phyloP scores from a whole-genome alignment of 225 moss, liverwort and hornwort genomes.

The Polytrichum formosum region DNA sequence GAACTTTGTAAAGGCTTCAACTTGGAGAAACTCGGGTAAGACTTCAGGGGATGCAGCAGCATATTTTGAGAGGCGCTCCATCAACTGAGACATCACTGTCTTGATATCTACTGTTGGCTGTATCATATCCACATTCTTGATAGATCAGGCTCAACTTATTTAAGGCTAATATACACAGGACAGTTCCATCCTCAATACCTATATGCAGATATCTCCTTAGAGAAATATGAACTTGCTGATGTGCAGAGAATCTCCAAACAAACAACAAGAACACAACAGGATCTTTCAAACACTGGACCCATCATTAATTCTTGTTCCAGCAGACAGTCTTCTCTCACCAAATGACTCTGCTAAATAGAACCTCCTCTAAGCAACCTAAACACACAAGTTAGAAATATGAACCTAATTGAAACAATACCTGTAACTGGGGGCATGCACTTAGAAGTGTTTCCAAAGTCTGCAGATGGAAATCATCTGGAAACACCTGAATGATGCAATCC shows the following conservation, averaged over 20 bases:
- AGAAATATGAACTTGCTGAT: too few species aligned
- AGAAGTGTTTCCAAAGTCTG: slow-evolving; percentile 98
- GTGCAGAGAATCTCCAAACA: too few species aligned
- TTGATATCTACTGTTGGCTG: slow-evolving; percentile 97
- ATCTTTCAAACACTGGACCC: too few species aligned
- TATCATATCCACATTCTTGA: slow-evolving; percentile 8
- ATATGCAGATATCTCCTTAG: too few species aligned
- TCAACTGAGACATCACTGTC: slow-evolving; percentile 99
- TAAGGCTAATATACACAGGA: too few species aligned
- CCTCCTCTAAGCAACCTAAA: background rate
- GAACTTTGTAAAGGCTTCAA: slow-evolving; percentile 95
- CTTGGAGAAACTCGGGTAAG: slow-evolving; percentile 90
- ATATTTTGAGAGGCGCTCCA: slow-evolving; percentile 98
- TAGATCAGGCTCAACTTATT: background rate
- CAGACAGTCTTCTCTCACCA: too few species aligned
- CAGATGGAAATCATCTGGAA: slow-evolving; percentile 98
- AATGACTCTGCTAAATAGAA: too few species aligned
- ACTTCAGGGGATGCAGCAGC: slow-evolving; percentile 93
- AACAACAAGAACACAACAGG: too few species aligned
- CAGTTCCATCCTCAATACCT: too few species aligned
- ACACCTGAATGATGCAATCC: slow-evolving; percentile 99
- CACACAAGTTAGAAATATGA: background rate
- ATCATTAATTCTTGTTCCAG: too few species aligned
- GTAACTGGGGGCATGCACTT: slow-evolving; percentile 92
- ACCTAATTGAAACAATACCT: slow-evolving; percentile 38